Evolutionary conservation across 1,284 basidiomycete genomes (phyloP).

Genomic region (Rhizoctonia solani): DNA sequence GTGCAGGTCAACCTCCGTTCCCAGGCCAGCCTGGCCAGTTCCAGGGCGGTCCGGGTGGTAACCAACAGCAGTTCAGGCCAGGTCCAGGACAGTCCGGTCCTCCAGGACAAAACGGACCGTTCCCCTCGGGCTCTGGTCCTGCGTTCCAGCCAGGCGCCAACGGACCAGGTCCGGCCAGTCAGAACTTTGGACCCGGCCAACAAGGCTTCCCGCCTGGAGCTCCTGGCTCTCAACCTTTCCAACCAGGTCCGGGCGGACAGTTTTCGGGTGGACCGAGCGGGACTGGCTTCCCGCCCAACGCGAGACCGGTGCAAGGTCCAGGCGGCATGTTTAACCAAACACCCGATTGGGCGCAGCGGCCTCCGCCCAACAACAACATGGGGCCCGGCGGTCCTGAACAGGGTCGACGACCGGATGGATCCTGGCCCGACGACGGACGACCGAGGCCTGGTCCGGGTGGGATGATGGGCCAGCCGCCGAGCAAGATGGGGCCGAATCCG

Average conservation of each 20-base stretch:
- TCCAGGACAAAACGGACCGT: background rate
- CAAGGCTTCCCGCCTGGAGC: constrained; percentile 2
- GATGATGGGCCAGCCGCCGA: background rate
- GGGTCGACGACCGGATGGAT: background rate
- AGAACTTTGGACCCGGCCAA: no score
- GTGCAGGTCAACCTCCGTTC: background rate
- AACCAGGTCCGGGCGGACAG: no score
- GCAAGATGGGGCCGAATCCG: no score
- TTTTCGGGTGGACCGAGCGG: no score
- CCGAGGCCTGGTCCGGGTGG: no score
- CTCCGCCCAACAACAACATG: background rate
- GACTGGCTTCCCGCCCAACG: background rate
- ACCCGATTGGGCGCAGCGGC: constrained; percentile 15
- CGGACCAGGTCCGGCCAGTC: background rate
- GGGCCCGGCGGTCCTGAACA: background rate
- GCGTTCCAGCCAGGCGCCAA: background rate
- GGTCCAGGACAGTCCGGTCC: background rate
- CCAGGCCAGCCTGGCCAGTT: background rate
- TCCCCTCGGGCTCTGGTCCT: background rate
- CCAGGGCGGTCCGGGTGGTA: background rate
- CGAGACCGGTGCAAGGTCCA: no score
- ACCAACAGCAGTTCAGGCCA: constrained; percentile 1
- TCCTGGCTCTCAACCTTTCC: no score
- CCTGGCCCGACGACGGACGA: no score
- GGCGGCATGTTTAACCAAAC: no score